Evolutionary conservation across 2,329 filamentous ascomycete genomes (phyloP).

Genomic region (Pyrenophora graminea): DNA sequence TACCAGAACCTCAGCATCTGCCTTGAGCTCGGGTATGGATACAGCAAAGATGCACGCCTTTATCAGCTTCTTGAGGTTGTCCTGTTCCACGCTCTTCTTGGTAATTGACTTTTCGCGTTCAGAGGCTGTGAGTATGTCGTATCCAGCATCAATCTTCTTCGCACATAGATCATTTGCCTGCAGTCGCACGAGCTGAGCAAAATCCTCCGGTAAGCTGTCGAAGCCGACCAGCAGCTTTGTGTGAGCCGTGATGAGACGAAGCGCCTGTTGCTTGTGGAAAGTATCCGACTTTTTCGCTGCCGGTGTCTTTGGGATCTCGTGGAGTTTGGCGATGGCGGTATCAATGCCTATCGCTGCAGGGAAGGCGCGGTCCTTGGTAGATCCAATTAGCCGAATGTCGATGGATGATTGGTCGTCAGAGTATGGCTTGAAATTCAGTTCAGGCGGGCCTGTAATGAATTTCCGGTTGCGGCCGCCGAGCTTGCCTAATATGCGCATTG

Average conservation of each 20-base stretch:
- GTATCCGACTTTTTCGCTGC: conserved; percentile 70
- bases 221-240: conserved; percentile 87
- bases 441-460: conserved; percentile 87
- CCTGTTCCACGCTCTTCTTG: conserved; percentile 85
- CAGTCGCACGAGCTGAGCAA: conserved; percentile 80
- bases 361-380: conserved; percentile 85
- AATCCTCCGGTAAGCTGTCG: conserved; percentile 86
- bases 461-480: conserved; percentile 93
- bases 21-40: conserved; percentile 78
- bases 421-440: conserved; percentile 80
- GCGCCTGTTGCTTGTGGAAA: conserved; percentile 92
- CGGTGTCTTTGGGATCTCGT: conserved; percentile 71
- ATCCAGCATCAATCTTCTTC: conserved; percentile 71
- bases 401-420: conserved; percentile 88
- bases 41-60: conserved; percentile 87
- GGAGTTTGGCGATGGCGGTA: conserved; percentile 83
- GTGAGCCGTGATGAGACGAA: conserved; percentile 84
- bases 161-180: conserved; percentile 84
- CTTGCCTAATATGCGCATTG: conserved; percentile 95
- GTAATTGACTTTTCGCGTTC: conserved; percentile 81
- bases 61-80: conserved; percentile 79
- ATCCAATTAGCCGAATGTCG: conserved; percentile 85
- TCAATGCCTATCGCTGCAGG: conserved; percentile 86
- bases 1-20: conserved; percentile 75
- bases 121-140: conserved; percentile 71